Base-by-base conservation (phyloP, 768 basidiomycete genomes). In the Suillus fuscotomentosus region DNA sequence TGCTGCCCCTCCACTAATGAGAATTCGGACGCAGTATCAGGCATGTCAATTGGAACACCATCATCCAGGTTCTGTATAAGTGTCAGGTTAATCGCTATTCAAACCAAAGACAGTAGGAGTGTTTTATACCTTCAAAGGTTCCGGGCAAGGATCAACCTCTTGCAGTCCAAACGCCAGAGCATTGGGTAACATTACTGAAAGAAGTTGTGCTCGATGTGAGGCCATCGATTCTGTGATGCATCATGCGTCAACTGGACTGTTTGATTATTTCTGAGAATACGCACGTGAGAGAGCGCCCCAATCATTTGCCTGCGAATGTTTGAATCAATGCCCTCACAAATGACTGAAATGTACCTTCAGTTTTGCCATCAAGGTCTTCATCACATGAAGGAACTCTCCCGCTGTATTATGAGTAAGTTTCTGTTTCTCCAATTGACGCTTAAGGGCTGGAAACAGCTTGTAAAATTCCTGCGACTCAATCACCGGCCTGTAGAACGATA, bases 331-430 rank as follows among this genome's bases (percentile, higher is more conserved):
- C 51, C 27, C 20, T 48, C 31, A 8, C 2, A 50, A 14, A 4
- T 61, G 3, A 17, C 61, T 0, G 1, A 62, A 15, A 39, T 62
- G 64, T 57, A 84, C 87, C 80, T 88, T 88, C 47, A 88, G 68
- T 63, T 88, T 89, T 6, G 87, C 87, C 87, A 88, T 88, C 53
- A 88, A 66, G 0, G 85, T 85, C 71, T 88, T 88, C 70, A 89
- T 75, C 3, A 81, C 77, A 45, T 82, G 81, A 6, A 88, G 73
- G 67, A 88, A 88, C 63, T 84, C 80, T 20, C 82, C 83, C 0
- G 84, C 87, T 0, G 80, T 76, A 0, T 70, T 73, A 67, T 88
- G 86, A 0, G 86, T 85, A 1, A 82, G 62, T 3, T 68, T 64
- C 64, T 87, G 86, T 53, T 77, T 75, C 64, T 88, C 83, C 6